phyloP scores from a whole-genome alignment of 148 eudicot species.

The Mesembryanthemum crystallinum region DNA sequence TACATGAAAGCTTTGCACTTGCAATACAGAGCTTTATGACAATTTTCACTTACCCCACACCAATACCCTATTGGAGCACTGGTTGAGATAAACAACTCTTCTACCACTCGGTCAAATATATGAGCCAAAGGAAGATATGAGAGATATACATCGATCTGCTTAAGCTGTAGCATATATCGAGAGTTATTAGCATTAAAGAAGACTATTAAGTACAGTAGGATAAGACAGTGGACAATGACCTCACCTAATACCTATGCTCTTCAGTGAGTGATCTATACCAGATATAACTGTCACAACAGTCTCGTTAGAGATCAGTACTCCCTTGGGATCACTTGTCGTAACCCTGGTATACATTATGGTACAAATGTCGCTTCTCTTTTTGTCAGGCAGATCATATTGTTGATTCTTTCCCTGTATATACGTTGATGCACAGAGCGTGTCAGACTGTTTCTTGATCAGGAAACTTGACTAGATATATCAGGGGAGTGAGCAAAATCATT shows the following conservation, averaged over 20 bases:
- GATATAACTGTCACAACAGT: slow-evolving; percentile 73
- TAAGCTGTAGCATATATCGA: slow-evolving; percentile 44
- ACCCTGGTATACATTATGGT: slow-evolving; percentile 99
- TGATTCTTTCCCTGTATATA: slow-evolving; percentile 51
- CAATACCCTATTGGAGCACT: slow-evolving; percentile 97
- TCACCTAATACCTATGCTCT: slow-evolving; percentile 77
- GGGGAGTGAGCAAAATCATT: background rate
- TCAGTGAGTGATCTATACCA: slow-evolving; percentile 68
- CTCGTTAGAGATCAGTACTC: slow-evolving; percentile 84
- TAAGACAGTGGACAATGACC: background rate
- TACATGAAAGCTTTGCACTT: background rate
- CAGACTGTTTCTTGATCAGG: slow-evolving; percentile 7
- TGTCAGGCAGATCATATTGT: slow-evolving; percentile 60
- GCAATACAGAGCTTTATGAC: background rate
- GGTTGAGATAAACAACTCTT: slow-evolving; percentile 66
- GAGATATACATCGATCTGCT: slow-evolving; percentile 58
- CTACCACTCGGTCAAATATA: slow-evolving; percentile 88
- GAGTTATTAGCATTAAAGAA: background rate
- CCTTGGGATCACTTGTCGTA: slow-evolving; percentile 98
- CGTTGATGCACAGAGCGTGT: slow-evolving; percentile 12
- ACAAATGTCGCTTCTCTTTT: slow-evolving; percentile 74
- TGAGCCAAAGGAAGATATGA: slow-evolving; percentile 98
- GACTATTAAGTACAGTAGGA: background rate
- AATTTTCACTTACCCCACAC: slow-evolving; percentile 70
- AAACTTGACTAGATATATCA: background rate